Evolutionary conservation across 2,329 filamentous ascomycete genomes (phyloP).

Genomic region (Ophiocordyceps polyrhachis-furcata): DNA sequence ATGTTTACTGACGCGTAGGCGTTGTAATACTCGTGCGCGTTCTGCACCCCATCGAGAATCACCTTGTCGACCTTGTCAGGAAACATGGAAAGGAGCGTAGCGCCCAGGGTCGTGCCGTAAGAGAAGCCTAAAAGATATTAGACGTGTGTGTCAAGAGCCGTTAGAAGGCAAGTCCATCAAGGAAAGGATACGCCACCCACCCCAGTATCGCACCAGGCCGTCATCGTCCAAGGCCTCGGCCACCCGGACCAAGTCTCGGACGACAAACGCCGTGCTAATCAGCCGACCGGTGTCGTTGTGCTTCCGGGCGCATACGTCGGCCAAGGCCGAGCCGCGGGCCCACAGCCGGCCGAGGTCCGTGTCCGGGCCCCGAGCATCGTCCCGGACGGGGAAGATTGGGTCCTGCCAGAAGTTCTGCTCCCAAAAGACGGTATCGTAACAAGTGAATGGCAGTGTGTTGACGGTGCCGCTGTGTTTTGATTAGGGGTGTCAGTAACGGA

Average conservation of each 20-base stretch:
- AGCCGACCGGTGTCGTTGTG: slow-evolving; percentile 13
- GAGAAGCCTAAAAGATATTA: slow-evolving; percentile 14
- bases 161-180: no score
- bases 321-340: slow-evolving; percentile 6
- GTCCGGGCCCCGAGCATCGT: not conserved
- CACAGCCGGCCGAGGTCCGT: slow-evolving; percentile 7
- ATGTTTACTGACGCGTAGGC: slow-evolving; percentile 5
- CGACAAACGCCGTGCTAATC: slow-evolving; percentile 24
- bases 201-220: slow-evolving; percentile 20
- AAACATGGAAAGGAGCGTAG: slow-evolving; percentile 21
- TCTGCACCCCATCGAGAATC: slow-evolving; percentile 14
- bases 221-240: slow-evolving; percentile 22
- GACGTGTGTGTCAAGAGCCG: no score
- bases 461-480: slow-evolving; percentile 11
- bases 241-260: slow-evolving; percentile 23
- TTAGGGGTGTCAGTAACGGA: no score
- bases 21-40: slow-evolving; percentile 13
- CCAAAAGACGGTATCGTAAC: slow-evolving; percentile 4
- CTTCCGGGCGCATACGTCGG: slow-evolving; percentile 5
- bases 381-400: slow-evolving; percentile 1
- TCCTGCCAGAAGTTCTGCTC: not conserved
- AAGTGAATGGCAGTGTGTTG: slow-evolving; percentile 9
- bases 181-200: slow-evolving; percentile 5
- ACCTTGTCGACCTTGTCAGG: slow-evolving; percentile 14
- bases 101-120: slow-evolving; percentile 19